Evolutionary conservation across 331 rosid species (phyloP).

Genomic region (Acacia pycnantha): DNA sequence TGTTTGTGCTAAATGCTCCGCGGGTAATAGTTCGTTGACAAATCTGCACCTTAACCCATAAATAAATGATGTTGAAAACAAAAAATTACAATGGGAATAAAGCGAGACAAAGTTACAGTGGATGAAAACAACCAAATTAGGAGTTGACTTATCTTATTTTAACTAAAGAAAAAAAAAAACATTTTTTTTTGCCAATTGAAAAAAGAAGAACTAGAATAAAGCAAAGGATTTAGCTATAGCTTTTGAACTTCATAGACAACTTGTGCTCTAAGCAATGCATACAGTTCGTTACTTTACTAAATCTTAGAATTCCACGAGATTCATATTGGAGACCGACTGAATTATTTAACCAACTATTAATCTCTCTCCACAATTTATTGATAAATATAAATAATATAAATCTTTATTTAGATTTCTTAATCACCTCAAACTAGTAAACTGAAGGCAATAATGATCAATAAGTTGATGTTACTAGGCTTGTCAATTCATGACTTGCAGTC

Average conservation of each 20-base stretch:
- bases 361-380: background rate
- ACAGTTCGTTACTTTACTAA: no score
- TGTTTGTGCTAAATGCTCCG: no score
- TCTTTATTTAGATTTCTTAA: no score
- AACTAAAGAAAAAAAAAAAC: slow-evolving; percentile 25
- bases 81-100: background rate
- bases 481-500: background rate
- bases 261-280: background rate
- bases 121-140: background rate
- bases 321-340: background rate
- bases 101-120: background rate
- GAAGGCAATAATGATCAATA: no score
- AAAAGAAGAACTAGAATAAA: background rate
- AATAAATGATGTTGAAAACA: no score
- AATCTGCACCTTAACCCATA: no score
- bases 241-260: slow-evolving; percentile 2
- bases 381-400: no score
- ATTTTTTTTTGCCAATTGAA: no score
- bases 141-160: background rate
- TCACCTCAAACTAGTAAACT: no score
- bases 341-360: background rate
- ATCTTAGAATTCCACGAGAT: no score
- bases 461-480: background rate
- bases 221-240: slow-evolving; percentile 3
- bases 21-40: no score